Conservation (phyloP, 768 basidiomycete genomes). For the Porpolomopsis calyptriformis region DNA sequence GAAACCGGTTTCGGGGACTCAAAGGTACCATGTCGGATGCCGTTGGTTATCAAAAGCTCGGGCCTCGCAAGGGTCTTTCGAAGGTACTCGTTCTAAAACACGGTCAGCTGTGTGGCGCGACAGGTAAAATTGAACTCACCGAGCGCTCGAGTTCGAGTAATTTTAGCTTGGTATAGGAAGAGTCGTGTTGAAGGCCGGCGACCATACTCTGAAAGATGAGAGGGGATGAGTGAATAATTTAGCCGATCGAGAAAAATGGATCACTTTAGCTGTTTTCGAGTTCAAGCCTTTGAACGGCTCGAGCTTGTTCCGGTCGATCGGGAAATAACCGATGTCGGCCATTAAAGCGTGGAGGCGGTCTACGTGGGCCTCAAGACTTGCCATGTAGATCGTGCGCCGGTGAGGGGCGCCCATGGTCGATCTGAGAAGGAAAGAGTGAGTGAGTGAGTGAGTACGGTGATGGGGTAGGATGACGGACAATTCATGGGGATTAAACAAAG, state of each 20-base stretch:
- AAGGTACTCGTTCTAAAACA: slow-evolving; percentile 1
- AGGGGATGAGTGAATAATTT: slow-evolving; percentile 30
- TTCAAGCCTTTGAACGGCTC: slow-evolving; percentile 63
- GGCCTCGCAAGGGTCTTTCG: not conserved
- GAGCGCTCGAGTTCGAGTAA: slow-evolving; percentile 60
- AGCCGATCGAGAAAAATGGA: slow-evolving; percentile 35
- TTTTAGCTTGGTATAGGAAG: slow-evolving; percentile 46
- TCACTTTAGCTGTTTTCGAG: slow-evolving; percentile 65
- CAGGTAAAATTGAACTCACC: slow-evolving; percentile 29
- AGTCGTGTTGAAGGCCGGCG: slow-evolving; percentile 57
- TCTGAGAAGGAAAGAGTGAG: slow-evolving; percentile 21
- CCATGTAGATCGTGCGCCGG: slow-evolving; percentile 58
- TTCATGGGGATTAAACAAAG: slow-evolving; percentile 55
- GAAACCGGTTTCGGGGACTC: not conserved
- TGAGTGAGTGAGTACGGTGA: not conserved
- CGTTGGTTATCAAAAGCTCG: not conserved
- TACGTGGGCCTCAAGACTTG: slow-evolving; percentile 64
- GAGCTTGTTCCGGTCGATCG: slow-evolving; percentile 44
- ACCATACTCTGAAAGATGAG: slow-evolving; percentile 52
- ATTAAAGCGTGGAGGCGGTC: slow-evolving; percentile 56
- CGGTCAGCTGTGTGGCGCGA: not conserved
- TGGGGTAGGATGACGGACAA: slow-evolving; percentile 32
- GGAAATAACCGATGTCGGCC: slow-evolving; percentile 41
- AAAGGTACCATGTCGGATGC: not conserved
- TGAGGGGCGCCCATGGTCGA: slow-evolving; percentile 58